A percentile compares a stretch with the other conserved stretches of the same genome.
These are phyloP conservation scores for Pyricularia sp. DNA, from an alignment of 2,329 filamentous ascomycete genomes.

Conservation along the genomic window DNA sequence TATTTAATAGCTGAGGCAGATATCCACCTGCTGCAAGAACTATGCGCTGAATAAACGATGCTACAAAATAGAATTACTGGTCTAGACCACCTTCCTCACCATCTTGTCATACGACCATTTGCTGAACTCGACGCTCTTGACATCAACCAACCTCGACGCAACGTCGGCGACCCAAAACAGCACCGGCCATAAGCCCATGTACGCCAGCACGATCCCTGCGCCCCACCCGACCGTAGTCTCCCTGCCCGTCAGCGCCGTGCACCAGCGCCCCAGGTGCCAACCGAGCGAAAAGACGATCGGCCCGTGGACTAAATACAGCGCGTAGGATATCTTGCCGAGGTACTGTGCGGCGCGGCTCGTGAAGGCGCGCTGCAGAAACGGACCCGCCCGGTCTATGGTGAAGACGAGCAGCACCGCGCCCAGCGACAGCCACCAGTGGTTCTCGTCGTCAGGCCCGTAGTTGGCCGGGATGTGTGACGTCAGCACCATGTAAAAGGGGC, in stretches of 20 bases:
- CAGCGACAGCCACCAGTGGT: conserved; percentile 16
- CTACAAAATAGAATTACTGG: not conserved
- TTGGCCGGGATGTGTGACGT: conserved; percentile 10
- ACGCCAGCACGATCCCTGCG: conserved; percentile 31
- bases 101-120: conserved; percentile 38
- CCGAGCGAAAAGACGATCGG: conserved; percentile 39
- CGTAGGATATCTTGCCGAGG: conserved; percentile 46
- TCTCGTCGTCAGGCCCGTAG: conserved; percentile 8
- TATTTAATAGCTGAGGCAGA: not conserved
- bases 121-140: conserved; percentile 40
- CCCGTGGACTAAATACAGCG: conserved; percentile 49
- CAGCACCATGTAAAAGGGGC: conserved; percentile 12
- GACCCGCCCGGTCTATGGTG: conserved; percentile 9
- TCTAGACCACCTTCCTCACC: not conserved
- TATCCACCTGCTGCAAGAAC: not conserved
- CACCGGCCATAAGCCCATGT: conserved; percentile 33
- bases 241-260: conserved; percentile 26
- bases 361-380: conserved; percentile 15
- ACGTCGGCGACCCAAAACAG: conserved; percentile 43
- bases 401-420: conserved; percentile 15
- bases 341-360: conserved; percentile 23
- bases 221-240: conserved; percentile 30
- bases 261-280: conserved; percentile 16
- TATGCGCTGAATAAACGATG: not conserved
- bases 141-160: conserved; percentile 42